phyloP scores from a whole-genome alignment of 371 early-diverging fungal genomes.

The Phascolomyces articulosus region DNA sequence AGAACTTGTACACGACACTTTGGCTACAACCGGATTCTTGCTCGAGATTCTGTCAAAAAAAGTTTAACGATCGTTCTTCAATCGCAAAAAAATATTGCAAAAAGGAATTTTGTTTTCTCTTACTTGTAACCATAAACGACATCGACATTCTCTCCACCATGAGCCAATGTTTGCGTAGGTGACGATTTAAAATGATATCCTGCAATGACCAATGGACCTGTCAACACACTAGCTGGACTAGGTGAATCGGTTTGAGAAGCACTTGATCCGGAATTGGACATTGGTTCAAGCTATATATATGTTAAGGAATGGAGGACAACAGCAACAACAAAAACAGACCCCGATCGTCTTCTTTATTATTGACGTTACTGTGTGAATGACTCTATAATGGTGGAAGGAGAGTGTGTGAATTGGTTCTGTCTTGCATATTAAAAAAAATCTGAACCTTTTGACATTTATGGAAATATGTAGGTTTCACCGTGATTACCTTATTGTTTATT shows the following conservation, averaged over 20 bases:
- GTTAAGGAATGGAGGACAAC: too few relatives aligned
- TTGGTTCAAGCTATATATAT: background rate
- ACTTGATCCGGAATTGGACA: background rate
- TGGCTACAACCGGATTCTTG: conserved; percentile 39
- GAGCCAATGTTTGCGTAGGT: conserved; percentile 34
- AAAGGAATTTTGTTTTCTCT: background rate
- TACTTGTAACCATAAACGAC: conserved; percentile 45
- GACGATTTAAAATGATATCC: conserved; percentile 38
- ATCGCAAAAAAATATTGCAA: too few relatives aligned
- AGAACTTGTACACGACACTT: conserved; percentile 34
- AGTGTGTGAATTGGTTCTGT: too few relatives aligned
- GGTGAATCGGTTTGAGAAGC: background rate
- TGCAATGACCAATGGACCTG: background rate
- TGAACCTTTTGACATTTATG: too few relatives aligned
- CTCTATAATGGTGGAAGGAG: too few relatives aligned
- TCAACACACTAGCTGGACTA: background rate
- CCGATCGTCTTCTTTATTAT: too few relatives aligned
- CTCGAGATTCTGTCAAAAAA: conserved; percentile 30
- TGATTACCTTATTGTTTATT: too few relatives aligned
- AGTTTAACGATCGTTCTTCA: background rate
- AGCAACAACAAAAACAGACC: too few relatives aligned
- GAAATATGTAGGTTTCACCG: too few relatives aligned
- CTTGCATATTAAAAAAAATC: too few relatives aligned
- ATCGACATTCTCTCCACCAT: conserved; percentile 41
- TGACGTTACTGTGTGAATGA: too few relatives aligned